Percentiles rank a stretch among this genome's conserved stretches.
Conservation (phyloP, 352 stramenopile genomes). For the Phytophthora sojae region DNA sequence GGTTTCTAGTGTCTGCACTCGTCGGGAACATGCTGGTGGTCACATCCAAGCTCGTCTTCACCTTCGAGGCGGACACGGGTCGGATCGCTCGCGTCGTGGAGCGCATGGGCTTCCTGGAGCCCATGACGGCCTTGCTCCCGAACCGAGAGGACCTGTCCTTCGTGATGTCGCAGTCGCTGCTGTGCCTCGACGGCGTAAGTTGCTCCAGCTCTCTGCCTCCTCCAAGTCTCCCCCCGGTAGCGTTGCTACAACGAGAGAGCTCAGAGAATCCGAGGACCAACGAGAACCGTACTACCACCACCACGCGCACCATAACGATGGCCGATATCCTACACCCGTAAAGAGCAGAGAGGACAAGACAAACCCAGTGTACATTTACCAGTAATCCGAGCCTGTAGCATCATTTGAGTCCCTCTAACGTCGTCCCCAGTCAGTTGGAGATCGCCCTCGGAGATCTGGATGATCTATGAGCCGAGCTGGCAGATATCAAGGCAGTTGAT, state of each 20-base stretch:
- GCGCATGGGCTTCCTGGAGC: slow-evolving; percentile 15
- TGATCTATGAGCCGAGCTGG: no score
- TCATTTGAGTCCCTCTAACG: not conserved
- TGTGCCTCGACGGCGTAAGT: slow-evolving; percentile 2
- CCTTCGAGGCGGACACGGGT: slow-evolving; percentile 8
- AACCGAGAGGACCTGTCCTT: slow-evolving; percentile 14
- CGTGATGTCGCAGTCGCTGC: slow-evolving; percentile 14
- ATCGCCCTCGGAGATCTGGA: no score
- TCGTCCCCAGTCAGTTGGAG: no score
- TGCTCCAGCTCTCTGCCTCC: not conserved
- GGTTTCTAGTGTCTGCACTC: slow-evolving; percentile 1
- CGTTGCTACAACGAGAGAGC: not conserved
- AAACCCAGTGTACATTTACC: not conserved
- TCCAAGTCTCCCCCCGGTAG: not conserved
- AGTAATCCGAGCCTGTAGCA: not conserved
- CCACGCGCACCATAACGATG: slow-evolving; percentile 13
- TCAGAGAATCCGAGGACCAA: not conserved
- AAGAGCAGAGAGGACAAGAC: not conserved
- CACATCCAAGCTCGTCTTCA: slow-evolving; percentile 15
- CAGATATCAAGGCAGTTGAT: no score
- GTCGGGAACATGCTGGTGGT: slow-evolving; percentile 10
- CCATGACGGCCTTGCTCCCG: slow-evolving; percentile 6
- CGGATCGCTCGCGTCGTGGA: slow-evolving; percentile 11
- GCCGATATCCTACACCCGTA: slow-evolving; percentile 16
- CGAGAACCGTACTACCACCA: slow-evolving; percentile 4